These are phyloP conservation scores for Clavispora asparagi DNA, from an alignment of 805 yeast species.

Conservation along the genomic window DNA sequence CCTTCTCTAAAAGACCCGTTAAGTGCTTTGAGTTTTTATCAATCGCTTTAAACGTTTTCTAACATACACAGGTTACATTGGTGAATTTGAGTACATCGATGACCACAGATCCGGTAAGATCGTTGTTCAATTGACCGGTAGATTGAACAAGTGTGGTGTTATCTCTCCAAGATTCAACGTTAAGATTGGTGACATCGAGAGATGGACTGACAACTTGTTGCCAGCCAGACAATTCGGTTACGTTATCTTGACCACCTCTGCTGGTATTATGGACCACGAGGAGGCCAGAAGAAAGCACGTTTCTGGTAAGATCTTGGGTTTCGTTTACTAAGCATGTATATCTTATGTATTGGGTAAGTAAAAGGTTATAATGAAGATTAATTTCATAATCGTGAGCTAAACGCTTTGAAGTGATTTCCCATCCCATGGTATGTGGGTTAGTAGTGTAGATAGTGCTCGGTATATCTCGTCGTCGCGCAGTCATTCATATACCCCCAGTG, in stretches of 20 bases:
- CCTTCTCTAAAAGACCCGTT: background rate
- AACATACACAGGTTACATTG: constrained; percentile 27
- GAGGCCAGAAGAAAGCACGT: constrained; percentile 99
- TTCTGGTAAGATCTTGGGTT: constrained; percentile 97
- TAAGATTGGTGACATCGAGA: constrained; percentile 90
- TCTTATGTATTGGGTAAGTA: constrained; percentile 1
- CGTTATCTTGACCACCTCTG: constrained; percentile 97
- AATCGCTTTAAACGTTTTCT: background rate
- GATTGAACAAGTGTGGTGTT: constrained; percentile 85
- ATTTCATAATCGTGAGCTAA: background rate
- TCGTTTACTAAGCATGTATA: constrained; percentile 64
- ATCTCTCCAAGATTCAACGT: constrained; percentile 98
- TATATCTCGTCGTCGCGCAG: background rate
- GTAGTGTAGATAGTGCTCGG: background rate
- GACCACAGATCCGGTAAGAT: constrained; percentile 36
- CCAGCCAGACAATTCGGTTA: constrained; percentile 99
- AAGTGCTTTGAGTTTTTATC: background rate
- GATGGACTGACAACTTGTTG: constrained; percentile 96
- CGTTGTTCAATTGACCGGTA: constrained; percentile 30
- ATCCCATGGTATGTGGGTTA: no score
- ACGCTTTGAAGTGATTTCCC: no score
- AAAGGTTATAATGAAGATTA: background rate
- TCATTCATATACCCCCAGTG: background rate
- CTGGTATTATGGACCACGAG: constrained; percentile 99
- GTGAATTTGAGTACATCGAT: constrained; percentile 32